Evolutionary conservation across 2,329 filamentous ascomycete species (phyloP).

Genomic region (Beauveria australis): DNA sequence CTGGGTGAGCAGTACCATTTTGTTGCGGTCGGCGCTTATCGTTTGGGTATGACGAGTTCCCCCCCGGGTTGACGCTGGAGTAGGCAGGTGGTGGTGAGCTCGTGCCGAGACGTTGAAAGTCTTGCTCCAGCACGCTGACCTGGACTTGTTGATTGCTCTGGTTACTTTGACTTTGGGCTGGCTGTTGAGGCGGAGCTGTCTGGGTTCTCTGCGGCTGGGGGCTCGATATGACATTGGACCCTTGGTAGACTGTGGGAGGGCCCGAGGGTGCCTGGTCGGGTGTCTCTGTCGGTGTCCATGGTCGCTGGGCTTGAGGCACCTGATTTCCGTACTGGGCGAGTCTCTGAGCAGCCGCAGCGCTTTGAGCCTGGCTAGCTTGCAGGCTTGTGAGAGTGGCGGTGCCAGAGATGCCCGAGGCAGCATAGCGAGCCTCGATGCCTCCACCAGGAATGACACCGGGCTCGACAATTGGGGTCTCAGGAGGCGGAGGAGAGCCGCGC

Average conservation of each 20-base stretch:
- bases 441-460: conserved; percentile 63
- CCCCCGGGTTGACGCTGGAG: conserved; percentile 59
- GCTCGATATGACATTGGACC: conserved; percentile 59
- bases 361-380: conserved; percentile 51
- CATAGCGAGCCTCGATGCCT: conserved; percentile 86
- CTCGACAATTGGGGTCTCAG: conserved; percentile 78
- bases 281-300: conserved; percentile 92
- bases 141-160: conserved; percentile 33
- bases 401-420: conserved; percentile 82
- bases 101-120: conserved; percentile 73
- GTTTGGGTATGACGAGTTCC: conserved; percentile 57
- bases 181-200: conserved; percentile 35
- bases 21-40: conserved; percentile 61
- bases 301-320: conserved; percentile 39
- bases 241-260: conserved; percentile 86
- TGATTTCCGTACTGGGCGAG: conserved; percentile 63
- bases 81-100: conserved; percentile 94
- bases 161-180: conserved; percentile 16
- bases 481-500: conserved; percentile 86
- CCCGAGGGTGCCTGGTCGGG: conserved; percentile 82
- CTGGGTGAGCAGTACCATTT: conserved; percentile 15
- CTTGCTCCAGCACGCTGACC: conserved; percentile 71
- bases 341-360: conserved; percentile 73
- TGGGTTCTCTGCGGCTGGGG: conserved; percentile 36
- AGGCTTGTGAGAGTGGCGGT: conserved; percentile 73